Evolutionary conservation across 164 flowering plant genomes (phyloP), one percentile per base, ranked within the genome.

Genomic region (Liriodendron chinense): DNA sequence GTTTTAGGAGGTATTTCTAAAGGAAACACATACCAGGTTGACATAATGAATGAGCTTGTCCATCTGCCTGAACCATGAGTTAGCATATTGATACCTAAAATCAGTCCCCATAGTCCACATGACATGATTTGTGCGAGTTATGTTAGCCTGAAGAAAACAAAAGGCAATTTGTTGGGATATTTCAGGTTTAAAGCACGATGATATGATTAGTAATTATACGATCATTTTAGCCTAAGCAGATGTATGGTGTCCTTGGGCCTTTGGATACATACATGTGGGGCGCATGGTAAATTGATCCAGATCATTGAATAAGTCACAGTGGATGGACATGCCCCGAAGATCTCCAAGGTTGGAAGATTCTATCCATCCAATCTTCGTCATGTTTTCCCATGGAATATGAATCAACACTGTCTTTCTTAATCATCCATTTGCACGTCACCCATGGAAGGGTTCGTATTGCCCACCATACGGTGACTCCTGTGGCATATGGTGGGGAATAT

Each of bases 71-170:
- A 88, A 96, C 98, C 99, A 96, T 53, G 97, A 78, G 59, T 88
- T 82, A 18, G 98, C 98, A 82, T 94, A 96, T 69, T 96, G 99
- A 78, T 96, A 96, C 81, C 85, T 88, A 76, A 94, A 96, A 82
- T 96, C 98, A 65, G 95, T 89, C 78, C 99, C 99, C 99, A 94
- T 94, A 25, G 99, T 96, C 91, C 91, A 96, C 99, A 96, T 94
- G 68, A 94, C 83, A 81, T 96, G 99, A 81, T 96, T 90, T 76
- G 97, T 88, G 50, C 97, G 86, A 69, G 99, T 96, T 62, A 94
- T 82, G 71, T 96, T 94, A 25, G 97, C 97, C 99, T 94, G 94
- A 62, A 61, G 43, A 34, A 22, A 65, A 69, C n/a, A 16, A 67
- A 50, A 72, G 73, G 72, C 26, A 47, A 70, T 6, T 47, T 47